A percentile compares a stretch with the other conserved stretches of the same genome.
phyloP scores from a whole-genome alignment of 2,329 filamentous ascomycete species.

The Colletotrichum cereale region DNA sequence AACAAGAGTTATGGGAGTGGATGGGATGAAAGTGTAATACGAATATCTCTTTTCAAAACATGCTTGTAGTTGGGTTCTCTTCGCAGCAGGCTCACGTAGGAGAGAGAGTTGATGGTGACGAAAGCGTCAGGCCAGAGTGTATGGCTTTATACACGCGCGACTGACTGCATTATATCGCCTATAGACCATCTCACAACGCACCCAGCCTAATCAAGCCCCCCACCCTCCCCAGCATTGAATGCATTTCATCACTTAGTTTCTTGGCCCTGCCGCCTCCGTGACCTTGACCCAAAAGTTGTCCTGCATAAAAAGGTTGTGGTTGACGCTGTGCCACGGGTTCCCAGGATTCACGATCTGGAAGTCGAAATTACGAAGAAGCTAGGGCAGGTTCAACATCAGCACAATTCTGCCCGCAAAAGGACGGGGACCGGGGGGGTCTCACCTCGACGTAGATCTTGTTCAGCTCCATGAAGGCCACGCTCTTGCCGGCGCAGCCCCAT shows the following conservation, averaged over 20 bases:
- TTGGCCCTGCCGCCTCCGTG: constrained; percentile 12
- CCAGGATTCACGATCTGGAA: constrained; percentile 45
- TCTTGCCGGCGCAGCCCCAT: constrained; percentile 50
- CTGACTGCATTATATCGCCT: neutral
- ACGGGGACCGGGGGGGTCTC: constrained; percentile 21
- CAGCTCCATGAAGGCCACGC: constrained; percentile 58
- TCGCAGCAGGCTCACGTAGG: too few relatives aligned
- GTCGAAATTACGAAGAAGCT: constrained; percentile 47
- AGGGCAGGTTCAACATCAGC: neutral
- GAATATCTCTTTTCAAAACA: neutral
- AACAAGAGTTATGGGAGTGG: neutral
- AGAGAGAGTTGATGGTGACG: neutral
- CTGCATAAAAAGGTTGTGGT: constrained; percentile 47
- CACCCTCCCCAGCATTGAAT: neutral
- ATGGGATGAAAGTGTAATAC: neutral
- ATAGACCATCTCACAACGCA: neutral
- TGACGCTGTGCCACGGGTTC: constrained; percentile 48
- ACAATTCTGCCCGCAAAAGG: too few relatives aligned
- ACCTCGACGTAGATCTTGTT: constrained; percentile 59
- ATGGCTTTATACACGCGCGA: neutral
- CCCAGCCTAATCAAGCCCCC: too few relatives aligned
- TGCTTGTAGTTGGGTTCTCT: neutral
- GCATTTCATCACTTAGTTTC: neutral
- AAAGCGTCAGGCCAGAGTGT: neutral
- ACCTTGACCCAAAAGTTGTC: constrained; percentile 43